These are phyloP conservation scores for Aspergillus intermedius DNA, from an alignment of 2,329 filamentous ascomycete species.

Conservation along the genomic window DNA sequence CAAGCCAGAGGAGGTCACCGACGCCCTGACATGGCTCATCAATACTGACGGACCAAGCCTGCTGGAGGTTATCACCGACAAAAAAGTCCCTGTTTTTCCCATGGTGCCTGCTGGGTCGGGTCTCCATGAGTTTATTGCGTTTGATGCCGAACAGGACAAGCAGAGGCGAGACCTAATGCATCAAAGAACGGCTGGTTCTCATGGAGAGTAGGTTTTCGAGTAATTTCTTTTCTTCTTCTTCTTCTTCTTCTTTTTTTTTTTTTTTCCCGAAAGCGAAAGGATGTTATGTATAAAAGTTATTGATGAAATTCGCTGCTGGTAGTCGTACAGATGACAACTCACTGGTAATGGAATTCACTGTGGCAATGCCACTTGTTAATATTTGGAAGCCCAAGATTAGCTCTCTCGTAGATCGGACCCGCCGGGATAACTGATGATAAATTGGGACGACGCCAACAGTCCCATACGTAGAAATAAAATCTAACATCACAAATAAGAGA, in stretches of 20 bases:
- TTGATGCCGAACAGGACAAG: background rate
- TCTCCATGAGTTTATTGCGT: background rate
- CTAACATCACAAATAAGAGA: background rate
- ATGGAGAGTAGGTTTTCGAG: background rate
- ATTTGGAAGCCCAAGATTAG: background rate
- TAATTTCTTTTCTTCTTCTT: no score
- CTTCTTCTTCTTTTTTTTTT: no score
- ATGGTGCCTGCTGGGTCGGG: background rate
- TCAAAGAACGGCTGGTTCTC: background rate
- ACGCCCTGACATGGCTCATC: slow-evolving; percentile 72
- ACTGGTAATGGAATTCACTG: background rate
- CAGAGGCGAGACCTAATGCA: background rate
- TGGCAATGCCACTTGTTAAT: background rate
- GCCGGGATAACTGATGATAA: background rate
- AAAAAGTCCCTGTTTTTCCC: slow-evolving; percentile 28
- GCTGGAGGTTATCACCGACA: slow-evolving; percentile 75
- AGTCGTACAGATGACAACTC: no score
- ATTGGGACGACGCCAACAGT: no score
- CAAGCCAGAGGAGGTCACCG: slow-evolving; percentile 65
- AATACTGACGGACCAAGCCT: slow-evolving; percentile 73
- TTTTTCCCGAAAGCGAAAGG: no score
- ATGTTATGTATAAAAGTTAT: no score
- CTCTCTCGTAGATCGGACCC: background rate
- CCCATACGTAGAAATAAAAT: no score
- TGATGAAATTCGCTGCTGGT: background rate